phyloP scores from a whole-genome alignment of 371 early-diverging fungal species.

The Rhizopus sp. region DNA sequence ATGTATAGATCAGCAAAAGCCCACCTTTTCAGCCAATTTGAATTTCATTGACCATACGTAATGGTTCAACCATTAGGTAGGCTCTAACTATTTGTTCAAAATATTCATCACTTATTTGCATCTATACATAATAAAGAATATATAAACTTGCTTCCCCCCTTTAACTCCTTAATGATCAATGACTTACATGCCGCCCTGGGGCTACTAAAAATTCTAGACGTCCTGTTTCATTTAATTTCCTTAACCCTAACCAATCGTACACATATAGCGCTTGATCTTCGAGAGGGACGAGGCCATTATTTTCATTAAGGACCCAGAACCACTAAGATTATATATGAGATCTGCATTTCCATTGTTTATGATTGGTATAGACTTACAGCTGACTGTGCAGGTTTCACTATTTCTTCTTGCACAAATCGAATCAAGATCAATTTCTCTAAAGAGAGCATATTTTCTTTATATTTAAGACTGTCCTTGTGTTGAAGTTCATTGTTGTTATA shows the following conservation, averaged over 20 bases:
- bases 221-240: slow-evolving; percentile 51
- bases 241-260: slow-evolving; percentile 76
- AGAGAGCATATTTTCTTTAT: slow-evolving; percentile 52
- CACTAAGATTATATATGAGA: slow-evolving; percentile 48
- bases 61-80: no score
- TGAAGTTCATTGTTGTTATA: slow-evolving; percentile 81
- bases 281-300: slow-evolving; percentile 54
- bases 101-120: slow-evolving; percentile 60
- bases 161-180: not conserved
- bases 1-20: not conserved
- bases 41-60: not conserved
- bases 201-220: slow-evolving; percentile 63
- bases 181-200: slow-evolving; percentile 75
- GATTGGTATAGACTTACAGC: slow-evolving; percentile 48
- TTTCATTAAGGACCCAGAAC: slow-evolving; percentile 70
- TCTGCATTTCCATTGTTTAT: not conserved
- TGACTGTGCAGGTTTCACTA: slow-evolving; percentile 77
- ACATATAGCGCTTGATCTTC: slow-evolving; percentile 61
- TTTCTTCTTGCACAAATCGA: slow-evolving; percentile 75
- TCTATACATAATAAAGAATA: slow-evolving; percentile 31
- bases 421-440: slow-evolving; percentile 80
- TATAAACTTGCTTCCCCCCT: not conserved
- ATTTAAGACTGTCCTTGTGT: slow-evolving; percentile 50
- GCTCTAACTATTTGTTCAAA: slow-evolving; percentile 39
- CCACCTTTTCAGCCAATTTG: not conserved